These are phyloP conservation scores for Boechera retrofracta DNA, from an alignment of 345 rosid genomes.

Conservation along the genomic window DNA sequence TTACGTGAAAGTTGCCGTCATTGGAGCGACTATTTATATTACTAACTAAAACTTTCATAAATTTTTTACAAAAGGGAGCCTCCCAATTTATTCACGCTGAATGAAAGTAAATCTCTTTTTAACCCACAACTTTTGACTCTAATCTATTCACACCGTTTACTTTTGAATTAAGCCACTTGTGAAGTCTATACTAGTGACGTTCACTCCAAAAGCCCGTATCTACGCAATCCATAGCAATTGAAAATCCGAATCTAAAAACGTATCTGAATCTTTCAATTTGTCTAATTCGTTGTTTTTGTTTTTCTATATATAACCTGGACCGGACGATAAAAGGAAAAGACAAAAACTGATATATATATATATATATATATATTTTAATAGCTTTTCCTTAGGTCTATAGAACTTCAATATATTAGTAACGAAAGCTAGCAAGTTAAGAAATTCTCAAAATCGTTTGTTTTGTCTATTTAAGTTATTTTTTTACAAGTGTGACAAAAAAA, in stretches of 20 bases:
- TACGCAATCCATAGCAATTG: conserved; percentile 16
- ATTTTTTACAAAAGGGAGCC: neutral
- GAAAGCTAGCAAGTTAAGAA: neutral
- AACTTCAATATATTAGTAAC: neutral
- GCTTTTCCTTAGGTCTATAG: neutral
- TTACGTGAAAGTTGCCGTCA: conserved; percentile 28
- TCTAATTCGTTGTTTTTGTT: neutral
- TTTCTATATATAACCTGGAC: conserved; percentile 13
- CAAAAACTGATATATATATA: neutral
- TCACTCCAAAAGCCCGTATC: conserved; percentile 19
- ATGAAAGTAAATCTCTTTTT: conserved; percentile 25
- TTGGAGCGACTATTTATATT: neutral
- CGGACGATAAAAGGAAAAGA: neutral
- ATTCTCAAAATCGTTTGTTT: neutral
- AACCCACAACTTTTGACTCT: conserved; percentile 42
- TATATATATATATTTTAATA: neutral
- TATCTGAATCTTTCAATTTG: conserved; percentile 21
- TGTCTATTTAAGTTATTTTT: neutral
- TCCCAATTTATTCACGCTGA: neutral
- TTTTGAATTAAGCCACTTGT: conserved; percentile 33
- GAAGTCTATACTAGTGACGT: conserved; percentile 31
- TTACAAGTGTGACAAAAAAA: no score
- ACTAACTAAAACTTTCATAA: neutral
- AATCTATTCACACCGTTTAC: conserved; percentile 37
- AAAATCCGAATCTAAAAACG: conserved; percentile 7